Conservation (phyloP, 306 rosid species). For the Ziziphus jujuba region DNA sequence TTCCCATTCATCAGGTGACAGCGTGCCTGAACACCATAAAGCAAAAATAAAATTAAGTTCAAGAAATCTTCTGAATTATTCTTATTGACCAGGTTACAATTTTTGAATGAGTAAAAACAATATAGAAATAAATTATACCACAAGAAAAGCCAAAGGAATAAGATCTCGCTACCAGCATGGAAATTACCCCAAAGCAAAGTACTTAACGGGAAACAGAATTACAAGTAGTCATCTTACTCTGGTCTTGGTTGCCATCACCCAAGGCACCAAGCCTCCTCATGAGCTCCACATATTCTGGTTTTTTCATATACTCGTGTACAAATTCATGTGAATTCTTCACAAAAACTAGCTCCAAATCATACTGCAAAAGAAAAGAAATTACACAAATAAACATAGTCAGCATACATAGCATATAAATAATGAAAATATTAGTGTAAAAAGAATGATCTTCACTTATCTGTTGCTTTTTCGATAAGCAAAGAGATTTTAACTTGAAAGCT, state of each 20-base stretch:
- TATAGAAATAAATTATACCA: neutral
- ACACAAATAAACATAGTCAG: neutral
- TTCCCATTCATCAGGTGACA: constrained; percentile 73
- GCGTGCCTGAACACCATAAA: constrained; percentile 43
- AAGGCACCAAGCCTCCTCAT: constrained; percentile 94
- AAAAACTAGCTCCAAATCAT: constrained; percentile 83
- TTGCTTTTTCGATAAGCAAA: neutral
- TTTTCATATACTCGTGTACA: constrained; percentile 79
- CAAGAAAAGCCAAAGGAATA: neutral
- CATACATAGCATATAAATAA: too few relatives aligned
- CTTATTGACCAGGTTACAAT: neutral
- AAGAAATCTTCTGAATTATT: neutral
- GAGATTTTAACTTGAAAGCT: neutral
- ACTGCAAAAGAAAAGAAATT: constrained; percentile 43
- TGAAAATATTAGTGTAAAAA: too few relatives aligned
- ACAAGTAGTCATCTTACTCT: constrained; percentile 37
- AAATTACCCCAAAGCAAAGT: neutral
- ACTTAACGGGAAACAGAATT: neutral
- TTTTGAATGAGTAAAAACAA: neutral
- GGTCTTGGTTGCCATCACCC: constrained; percentile 96
- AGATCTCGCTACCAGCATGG: neutral
- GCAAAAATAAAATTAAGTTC: neutral
- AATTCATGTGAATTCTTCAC: constrained; percentile 84
- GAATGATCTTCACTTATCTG: too few relatives aligned
- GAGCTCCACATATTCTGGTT: constrained; percentile 73